A percentile compares a stretch with the other conserved stretches of the same genome.
Evolutionary conservation across 2,329 filamentous ascomycete species (phyloP).

Genomic region (Mycogone perniciosa): DNA sequence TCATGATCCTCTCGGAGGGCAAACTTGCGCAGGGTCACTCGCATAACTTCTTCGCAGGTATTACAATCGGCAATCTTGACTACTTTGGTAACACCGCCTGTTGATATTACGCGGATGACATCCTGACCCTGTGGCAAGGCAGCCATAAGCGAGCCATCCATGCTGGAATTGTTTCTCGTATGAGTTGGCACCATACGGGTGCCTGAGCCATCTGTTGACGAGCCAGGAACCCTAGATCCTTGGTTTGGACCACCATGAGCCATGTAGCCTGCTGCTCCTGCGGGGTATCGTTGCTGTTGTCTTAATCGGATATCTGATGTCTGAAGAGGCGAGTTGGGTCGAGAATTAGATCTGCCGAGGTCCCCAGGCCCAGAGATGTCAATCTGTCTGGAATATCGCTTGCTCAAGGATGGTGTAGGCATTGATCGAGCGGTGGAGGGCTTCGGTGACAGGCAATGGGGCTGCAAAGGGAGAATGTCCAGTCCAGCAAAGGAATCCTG

Average conservation of each 20-base stretch:
- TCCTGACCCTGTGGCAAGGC: conserved; percentile 79
- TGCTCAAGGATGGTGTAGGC: conserved; percentile 37
- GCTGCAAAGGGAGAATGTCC: conserved; percentile 52
- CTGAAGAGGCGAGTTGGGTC: conserved; percentile 30
- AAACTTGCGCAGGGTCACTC: conserved; percentile 82
- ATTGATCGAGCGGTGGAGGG: conserved; percentile 51
- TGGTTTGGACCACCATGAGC: conserved; percentile 46
- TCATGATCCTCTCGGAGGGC: conserved; percentile 83
- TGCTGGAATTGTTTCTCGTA: conserved; percentile 72
- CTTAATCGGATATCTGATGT: conserved; percentile 16
- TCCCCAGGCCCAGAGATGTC: conserved; percentile 35
- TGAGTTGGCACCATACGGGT: conserved; percentile 61
- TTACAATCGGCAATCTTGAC: conserved; percentile 89
- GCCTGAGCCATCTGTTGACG: conserved; percentile 55
- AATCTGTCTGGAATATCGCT: conserved; percentile 59
- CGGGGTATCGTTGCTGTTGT: conserved; percentile 48
- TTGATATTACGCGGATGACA: conserved; percentile 88
- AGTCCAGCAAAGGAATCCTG: conserved; percentile 81
- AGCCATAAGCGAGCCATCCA: conserved; percentile 81
- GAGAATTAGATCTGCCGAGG: conserved; percentile 33
- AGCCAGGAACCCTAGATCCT: too few relatives aligned
- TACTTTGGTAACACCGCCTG: conserved; percentile 84
- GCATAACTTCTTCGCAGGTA: conserved; percentile 87
- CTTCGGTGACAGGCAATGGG: conserved; percentile 41
- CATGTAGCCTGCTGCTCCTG: conserved; percentile 43